Evolutionary conservation across 495 filamentous ascomycete genomes (phyloP).

Genomic region (Pyrenula massariospora): DNA sequence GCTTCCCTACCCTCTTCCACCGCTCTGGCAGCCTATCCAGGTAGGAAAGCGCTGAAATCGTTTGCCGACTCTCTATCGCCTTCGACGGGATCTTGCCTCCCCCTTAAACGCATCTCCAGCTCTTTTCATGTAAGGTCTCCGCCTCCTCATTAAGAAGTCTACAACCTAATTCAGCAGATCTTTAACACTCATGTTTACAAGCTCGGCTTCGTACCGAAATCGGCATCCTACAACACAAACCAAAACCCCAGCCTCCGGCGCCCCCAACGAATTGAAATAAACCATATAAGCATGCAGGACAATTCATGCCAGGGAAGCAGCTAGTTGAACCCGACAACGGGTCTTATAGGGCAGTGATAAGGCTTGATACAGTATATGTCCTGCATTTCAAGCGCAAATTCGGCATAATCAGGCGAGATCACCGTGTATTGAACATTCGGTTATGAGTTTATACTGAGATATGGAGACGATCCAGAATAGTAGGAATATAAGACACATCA

Average conservation of each 20-base stretch:
- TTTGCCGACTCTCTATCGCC: no score
- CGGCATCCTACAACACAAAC: constrained; percentile 33
- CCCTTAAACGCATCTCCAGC: no score
- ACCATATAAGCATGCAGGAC: constrained; percentile 29
- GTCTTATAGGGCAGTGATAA: constrained; percentile 34
- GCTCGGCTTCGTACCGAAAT: constrained; percentile 35
- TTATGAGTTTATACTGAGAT: constrained; percentile 41
- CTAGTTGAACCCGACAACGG: constrained; percentile 40
- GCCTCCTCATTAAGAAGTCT: no score
- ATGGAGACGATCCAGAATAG: constrained; percentile 35
- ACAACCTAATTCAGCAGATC: constrained; percentile 29
- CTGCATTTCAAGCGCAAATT: constrained; percentile 49
- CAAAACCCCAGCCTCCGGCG: constrained; percentile 31
- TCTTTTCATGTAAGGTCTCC: no score
- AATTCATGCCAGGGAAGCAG: constrained; percentile 30
- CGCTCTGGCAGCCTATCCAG: no score
- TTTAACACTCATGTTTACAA: constrained; percentile 43
- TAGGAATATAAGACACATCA: constrained; percentile 47
- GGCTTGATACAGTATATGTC: constrained; percentile 39
- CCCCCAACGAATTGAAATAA: constrained; percentile 38
- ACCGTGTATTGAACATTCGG: constrained; percentile 39
- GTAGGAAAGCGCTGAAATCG: no score
- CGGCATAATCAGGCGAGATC: constrained; percentile 36
- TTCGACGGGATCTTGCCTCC: no score
- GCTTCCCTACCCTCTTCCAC: no score